Evolutionary conservation across 768 basidiomycete genomes (phyloP), one percentile per base, ranked within the genome.

Genomic region (Lentinula sp.): DNA sequence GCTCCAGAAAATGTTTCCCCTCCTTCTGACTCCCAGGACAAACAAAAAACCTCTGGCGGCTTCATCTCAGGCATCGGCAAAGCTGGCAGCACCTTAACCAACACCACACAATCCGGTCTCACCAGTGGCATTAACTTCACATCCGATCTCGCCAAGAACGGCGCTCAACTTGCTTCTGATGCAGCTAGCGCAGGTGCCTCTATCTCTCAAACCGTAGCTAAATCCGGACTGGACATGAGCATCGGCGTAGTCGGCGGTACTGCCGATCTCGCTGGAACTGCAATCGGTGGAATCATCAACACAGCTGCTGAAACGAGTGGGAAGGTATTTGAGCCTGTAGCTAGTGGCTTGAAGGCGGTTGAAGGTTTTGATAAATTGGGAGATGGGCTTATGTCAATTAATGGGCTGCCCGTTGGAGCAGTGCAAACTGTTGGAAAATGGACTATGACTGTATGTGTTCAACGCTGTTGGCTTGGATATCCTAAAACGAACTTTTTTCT

Each of bases 191-290:
- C 61, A 23, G 66, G 67, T 8, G 46, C 63, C 46, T 56, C 59
- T 21, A 63, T 67, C 59, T 65, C 65, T 18, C 61, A 59, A 31
- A 62, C 46, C 4, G 62, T 69, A 21, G 65, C 65, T n/a, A 57
- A 61, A 48, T 54, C 66, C 5, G 66, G 66, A 4, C 52, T 60
- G 46, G 64, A 65, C 48, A 62, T 64, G 62, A 74, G 69, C 65
- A 64, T 70, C 15, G 71, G 70, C 63, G 75, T 76, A 37, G 73
- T 73, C 61, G 68, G 72, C 57, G 69, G 74, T 67, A 60, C 64
- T 9, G 66, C 48, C 21, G 59, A 58, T n/a, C 40, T 67, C 7
- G 56, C 66, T 8, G 66, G 67, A n/a, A 67, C 65, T 9, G 67
- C 67, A 6, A 52, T 68, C 23, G 68, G 68, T 42, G 65, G 64